phyloP scores from a whole-genome alignment of 225 moss, liverwort and hornwort species.

The Neckera pumila region DNA sequence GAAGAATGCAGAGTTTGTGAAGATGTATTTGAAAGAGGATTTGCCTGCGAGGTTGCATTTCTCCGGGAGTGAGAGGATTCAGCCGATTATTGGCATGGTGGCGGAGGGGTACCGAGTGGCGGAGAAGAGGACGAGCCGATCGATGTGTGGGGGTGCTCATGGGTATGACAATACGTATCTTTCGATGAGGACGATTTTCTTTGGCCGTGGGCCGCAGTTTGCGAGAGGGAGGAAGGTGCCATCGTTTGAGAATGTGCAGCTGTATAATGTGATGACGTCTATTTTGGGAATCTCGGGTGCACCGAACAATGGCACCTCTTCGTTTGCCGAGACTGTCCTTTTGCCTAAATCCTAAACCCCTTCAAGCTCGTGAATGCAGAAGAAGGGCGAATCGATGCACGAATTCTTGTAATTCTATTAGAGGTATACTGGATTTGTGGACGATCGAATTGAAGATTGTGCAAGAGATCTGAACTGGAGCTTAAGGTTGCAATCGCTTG shows the following conservation, averaged over 20 bases:
- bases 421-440: background rate
- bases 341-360: conserved; percentile 9
- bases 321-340: conserved; percentile 25
- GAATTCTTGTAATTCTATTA: background rate
- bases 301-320: conserved; percentile 36
- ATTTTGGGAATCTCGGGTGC: conserved; percentile 28
- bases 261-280: conserved; percentile 45
- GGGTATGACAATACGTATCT: conserved; percentile 43
- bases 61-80: conserved; percentile 30
- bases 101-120: conserved; percentile 44
- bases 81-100: conserved; percentile 56
- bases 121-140: background rate
- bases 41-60: conserved; percentile 37
- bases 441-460: background rate
- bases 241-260: conserved; percentile 41
- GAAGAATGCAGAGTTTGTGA: conserved; percentile 34
- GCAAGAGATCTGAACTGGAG: background rate
- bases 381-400: background rate
- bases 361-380: background rate
- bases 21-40: conserved; percentile 41
- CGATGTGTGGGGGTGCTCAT: conserved; percentile 38
- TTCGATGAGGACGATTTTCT: conserved; percentile 54
- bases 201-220: conserved; percentile 45
- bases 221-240: conserved; percentile 34
- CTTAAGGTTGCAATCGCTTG: background rate